Evolutionary conservation across 208 protist genomes (phyloP), one percentile per base, ranked within the genome.

Genomic region (Angomonas desouzai): DNA sequence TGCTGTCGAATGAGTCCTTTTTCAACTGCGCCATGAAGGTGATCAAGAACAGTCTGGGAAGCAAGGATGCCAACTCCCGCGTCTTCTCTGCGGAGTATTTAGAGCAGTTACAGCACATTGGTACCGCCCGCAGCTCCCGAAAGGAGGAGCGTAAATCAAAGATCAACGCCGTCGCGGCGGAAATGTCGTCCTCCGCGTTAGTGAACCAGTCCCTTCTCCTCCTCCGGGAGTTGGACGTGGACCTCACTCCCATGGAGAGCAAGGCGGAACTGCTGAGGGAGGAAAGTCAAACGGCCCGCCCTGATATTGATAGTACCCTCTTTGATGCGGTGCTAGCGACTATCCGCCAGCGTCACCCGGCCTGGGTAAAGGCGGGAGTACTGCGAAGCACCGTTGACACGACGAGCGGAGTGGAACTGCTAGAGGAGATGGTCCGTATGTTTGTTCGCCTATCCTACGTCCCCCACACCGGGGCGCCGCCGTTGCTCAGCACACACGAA

Each of bases 361-460:
- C 76, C 33, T 94, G 88, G 88, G 47, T 76, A 16, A 68, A 76
- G 49, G 77, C 78, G 2, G 85, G 85, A 43, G 85, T 94, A 1
- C 68, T 94, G 28, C 66, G 70, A 1, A 10, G 58, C 4, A 33
- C 6, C 20, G 27, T 59, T 2, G 40, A 56, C 22, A 11, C 1
- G 2, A 56, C 28, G 18, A 36, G 33, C 32, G 48, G 53, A 9
- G 28, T 57, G 7, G 9, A 59, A 18, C 13, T 72, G 32, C 57
- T 94, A 36, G 60, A 71, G 27, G 64, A 66, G 53, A 77, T 89
- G 76, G 49, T 91, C 11, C 83, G 85, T 58, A 81, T 94, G 57
- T 94, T 85, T 67, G 76, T 94, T 32, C 85, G 89, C 16, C 79
- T 94, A 27, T 56, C 81, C 9, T 92, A 94, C 70, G 74, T 92